Evolutionary conservation across 208 protist genomes (phyloP), one percentile per base, ranked within the genome.

Genomic region (Naegleria fowleri): DNA sequence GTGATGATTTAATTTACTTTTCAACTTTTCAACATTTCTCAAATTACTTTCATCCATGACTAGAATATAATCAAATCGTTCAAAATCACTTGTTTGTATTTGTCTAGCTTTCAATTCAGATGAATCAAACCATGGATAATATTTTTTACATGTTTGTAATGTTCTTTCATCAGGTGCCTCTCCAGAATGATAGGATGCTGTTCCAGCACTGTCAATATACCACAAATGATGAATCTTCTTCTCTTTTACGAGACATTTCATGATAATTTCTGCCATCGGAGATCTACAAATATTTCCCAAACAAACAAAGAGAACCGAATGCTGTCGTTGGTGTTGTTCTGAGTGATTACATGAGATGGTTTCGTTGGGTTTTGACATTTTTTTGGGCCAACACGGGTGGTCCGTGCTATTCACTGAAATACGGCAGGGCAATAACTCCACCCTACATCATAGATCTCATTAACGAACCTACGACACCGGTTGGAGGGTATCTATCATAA

Each of bases 241-340:
- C 11, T 86, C 29, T 25, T 33, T 13, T 0, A 90, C 38, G 25
- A 92, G 13, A 29, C 36, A 48, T 36, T 52, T 59, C 5, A 93
- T 67, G 9, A 92, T 41, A 83, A 93, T 93, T 43, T 93, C 92
- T 33, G 51, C 90, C 83, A 92, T 91, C 6, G 88, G 48, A 19
- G n/a, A 83, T 58, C 88, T 41, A 52, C 91, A 92, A 67, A 92
- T 92, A 43, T 92, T 93, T 39, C 92, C 92, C 29, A 93, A 58
- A 33, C 92, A 93, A 38, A 93, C 92, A 90, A 93, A 93, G 9
- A 92, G 19, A 19, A 92, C 90, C 38, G 25, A 39, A 0, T 83
- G 13, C 19, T 79, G 19, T 29, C 33, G 9, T 9, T 67, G 55
- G 19, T 67, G 55, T 25, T 67, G 55, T n/a, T n/a, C n/a, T n/a